These are phyloP conservation scores for Dictyostelium purpureum DNA, from an alignment of 78 protist genomes.

Conservation along the genomic window DNA sequence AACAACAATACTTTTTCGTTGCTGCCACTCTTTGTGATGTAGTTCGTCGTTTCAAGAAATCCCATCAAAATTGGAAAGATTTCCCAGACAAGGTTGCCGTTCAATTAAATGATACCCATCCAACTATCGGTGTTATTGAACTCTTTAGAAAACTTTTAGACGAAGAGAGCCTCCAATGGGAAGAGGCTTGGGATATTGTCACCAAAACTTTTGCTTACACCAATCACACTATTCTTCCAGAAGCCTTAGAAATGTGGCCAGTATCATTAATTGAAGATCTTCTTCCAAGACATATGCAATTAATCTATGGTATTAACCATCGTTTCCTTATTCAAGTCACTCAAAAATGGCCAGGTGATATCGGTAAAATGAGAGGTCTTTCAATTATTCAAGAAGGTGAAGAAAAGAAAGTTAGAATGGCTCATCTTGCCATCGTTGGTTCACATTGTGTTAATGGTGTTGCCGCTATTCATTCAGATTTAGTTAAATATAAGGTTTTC, in stretches of 20 bases:
- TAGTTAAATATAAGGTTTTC: slow-evolving; percentile 90
- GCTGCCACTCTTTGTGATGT: slow-evolving; percentile 96
- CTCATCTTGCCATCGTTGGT: slow-evolving; percentile 94
- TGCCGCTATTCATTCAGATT: slow-evolving; percentile 95
- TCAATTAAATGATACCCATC: slow-evolving; percentile 99
- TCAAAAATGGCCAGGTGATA: slow-evolving; percentile 84
- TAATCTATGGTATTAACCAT: slow-evolving; percentile 96
- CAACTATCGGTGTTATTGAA: slow-evolving; percentile 94
- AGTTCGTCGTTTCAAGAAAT: slow-evolving; percentile 89
- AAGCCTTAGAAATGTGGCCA: slow-evolving; percentile 98
- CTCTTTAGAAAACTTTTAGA: slow-evolving; percentile 93
- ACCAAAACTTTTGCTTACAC: slow-evolving; percentile 93
- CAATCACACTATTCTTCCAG: slow-evolving; percentile 98
- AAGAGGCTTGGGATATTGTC: slow-evolving; percentile 93
- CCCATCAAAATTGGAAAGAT: slow-evolving; percentile 40
- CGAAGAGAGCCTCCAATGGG: slow-evolving; percentile 87
- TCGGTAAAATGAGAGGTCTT: slow-evolving; percentile 77
- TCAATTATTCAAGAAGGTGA: slow-evolving; percentile 94
- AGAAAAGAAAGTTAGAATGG: slow-evolving; percentile 93
- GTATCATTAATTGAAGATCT: slow-evolving; percentile 87
- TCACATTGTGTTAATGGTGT: slow-evolving; percentile 96
- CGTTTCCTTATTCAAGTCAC: slow-evolving; percentile 81
- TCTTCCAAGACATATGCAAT: slow-evolving; percentile 96
- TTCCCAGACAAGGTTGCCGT: slow-evolving; percentile 85
- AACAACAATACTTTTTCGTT: slow-evolving; percentile 97